These are phyloP conservation scores for Xylaria sp. DNA, from an alignment of 495 filamentous ascomycete species.

Conservation along the genomic window DNA sequence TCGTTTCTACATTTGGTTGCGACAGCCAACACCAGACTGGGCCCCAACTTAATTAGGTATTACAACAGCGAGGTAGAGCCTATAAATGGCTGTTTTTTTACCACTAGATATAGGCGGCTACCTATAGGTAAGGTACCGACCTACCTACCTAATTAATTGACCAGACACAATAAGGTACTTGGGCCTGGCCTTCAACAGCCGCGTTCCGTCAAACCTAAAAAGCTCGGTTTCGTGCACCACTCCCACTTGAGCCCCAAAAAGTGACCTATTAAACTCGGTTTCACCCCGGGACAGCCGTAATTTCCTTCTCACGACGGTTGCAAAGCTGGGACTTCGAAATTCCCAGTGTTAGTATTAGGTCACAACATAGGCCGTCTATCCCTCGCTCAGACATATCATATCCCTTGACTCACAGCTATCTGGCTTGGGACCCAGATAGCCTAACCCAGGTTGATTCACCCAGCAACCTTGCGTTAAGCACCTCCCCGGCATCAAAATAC, in stretches of 20 bases:
- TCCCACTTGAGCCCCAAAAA: neutral
- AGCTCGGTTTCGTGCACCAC: neutral
- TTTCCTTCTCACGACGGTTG: neutral
- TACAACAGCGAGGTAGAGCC: constrained; percentile 3
- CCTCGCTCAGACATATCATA: neutral
- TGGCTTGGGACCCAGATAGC: neutral
- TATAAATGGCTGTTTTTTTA: neutral
- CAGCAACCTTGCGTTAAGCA: neutral
- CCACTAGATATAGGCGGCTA: neutral
- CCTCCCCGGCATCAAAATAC: neutral
- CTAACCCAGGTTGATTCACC: neutral
- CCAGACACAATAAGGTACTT: neutral
- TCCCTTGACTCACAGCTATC: neutral
- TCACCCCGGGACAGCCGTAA: neutral
- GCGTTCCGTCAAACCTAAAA: neutral
- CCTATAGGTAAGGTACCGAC: too few species aligned
- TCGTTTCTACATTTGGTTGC: neutral
- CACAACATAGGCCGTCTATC: neutral
- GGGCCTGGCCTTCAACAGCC: neutral
- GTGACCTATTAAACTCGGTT: neutral
- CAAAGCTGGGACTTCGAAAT: neutral
- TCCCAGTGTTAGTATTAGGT: neutral
- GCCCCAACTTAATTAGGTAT: neutral
- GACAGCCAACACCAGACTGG: neutral
- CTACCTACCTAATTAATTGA: neutral